Evolutionary conservation across 257 asterid species (phyloP), one percentile per base, ranked within the genome.

Genomic region (Avicennia marina): DNA sequence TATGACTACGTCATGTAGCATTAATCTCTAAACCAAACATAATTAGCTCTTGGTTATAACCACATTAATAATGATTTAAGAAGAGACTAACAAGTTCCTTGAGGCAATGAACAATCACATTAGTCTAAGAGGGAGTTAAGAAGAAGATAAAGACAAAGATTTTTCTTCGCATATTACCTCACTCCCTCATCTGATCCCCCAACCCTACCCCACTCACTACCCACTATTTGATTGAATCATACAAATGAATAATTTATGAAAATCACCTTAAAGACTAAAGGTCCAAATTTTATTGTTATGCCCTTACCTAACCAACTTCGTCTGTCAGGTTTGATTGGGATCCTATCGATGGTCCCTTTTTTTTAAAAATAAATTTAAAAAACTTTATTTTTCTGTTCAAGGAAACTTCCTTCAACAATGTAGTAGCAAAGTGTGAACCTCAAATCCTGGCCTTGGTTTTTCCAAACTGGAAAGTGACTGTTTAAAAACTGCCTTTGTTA

Each of bases 91-190:
- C 17, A 42, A 8, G 50, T 54, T 47, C 10, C 49, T 33, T 44
- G 57, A 43, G 46, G 32, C 42, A 6, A 54, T 13, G 53, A 38
- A 48, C 52, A 65, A 64, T 51, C 53, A 4, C 55, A 16, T 33
- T 55, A 55, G 64, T 65, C 71, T 38, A 65, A 56, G 44, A 18
- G 36, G 71, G 53, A 49, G 71, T 56, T 65, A 39, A 56, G 65
- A 65, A 65, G 42, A 55, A 11, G 53, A 19, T 32, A 18, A 64
- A 7, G 34, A 32, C 43, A 21, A 18, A 13, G 20, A 56, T 17
- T 48, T 56, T 56, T 52, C 59, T 16, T 32, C 55, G 0, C 17
- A 39, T 47, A 44, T 48, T 65, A 56, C 64, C 53, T 65, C 71
- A 65, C 41, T 44, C 56, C 32, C 63, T 46, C 15, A 16, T n/a